These are phyloP conservation scores for Botrytis pseudocinerea DNA, from an alignment of 2,329 filamentous ascomycete genomes.

Conservation along the genomic window DNA sequence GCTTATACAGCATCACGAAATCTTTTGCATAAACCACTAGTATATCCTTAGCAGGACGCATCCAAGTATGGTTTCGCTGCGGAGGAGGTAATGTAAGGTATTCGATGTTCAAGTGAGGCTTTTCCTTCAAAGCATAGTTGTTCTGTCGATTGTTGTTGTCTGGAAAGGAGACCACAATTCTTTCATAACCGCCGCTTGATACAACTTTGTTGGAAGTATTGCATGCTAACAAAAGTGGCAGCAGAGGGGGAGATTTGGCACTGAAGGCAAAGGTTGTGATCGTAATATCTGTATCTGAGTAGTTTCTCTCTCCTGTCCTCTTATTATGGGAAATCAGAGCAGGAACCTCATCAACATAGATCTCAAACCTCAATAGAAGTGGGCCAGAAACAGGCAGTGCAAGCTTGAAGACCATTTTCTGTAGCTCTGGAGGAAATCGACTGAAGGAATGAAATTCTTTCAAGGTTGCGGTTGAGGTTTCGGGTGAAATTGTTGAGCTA, in stretches of 20 bases:
- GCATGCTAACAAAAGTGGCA: neutral
- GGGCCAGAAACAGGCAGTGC: neutral
- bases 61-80: neutral
- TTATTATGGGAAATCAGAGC: neutral
- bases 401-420: neutral
- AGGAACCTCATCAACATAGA: neutral
- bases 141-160: neutral
- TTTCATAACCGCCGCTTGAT: neutral
- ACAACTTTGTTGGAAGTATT: neutral
- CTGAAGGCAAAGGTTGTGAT: neutral
- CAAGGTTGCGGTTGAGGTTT: neutral
- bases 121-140: neutral
- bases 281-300: neutral
- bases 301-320: neutral
- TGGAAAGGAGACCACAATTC: neutral
- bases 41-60: neutral
- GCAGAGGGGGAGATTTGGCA: neutral
- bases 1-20: neutral
- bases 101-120: neutral
- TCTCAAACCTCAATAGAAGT: neutral
- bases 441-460: neutral
- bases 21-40: neutral
- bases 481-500: neutral
- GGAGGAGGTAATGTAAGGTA: neutral
- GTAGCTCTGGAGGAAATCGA: neutral